phyloP scores from a whole-genome alignment of 805 yeast species.

The Monosporozyma aquatica region DNA sequence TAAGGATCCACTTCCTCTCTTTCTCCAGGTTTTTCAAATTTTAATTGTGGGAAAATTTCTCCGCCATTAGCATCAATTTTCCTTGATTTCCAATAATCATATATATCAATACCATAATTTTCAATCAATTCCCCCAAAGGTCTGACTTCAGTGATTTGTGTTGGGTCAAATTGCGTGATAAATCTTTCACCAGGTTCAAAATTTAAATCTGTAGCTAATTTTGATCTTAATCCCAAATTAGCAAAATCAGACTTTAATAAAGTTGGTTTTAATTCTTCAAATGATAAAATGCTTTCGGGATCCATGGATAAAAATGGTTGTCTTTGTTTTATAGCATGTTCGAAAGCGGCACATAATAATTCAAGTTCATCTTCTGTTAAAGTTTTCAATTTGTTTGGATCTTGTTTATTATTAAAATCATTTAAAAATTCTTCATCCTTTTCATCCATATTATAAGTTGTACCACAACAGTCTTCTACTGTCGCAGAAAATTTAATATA shows the following conservation, averaged over 20 bases:
- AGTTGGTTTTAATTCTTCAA: conserved; percentile 55
- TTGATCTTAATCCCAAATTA: conserved; percentile 47
- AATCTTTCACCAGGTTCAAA: conserved; percentile 38
- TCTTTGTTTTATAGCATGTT: conserved; percentile 60
- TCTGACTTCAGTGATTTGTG: conserved; percentile 33
- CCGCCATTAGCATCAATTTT: conserved; percentile 64
- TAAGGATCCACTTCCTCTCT: conserved; percentile 94
- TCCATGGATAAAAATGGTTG: conserved; percentile 88
- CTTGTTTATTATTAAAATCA: conserved; percentile 2
- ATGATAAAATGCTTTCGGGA: conserved; percentile 63
- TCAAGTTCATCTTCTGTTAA: conserved; percentile 87
- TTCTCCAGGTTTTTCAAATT: conserved; percentile 78
- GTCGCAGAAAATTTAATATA: conserved; percentile 89
- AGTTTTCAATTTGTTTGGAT: no score
- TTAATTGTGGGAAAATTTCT: conserved; percentile 62
- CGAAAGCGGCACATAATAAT: conserved; percentile 61
- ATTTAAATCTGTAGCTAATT: conserved; percentile 47
- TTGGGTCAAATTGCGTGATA: conserved; percentile 43
- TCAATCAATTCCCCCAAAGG: conserved; percentile 42
- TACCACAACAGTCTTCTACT: conserved; percentile 89
- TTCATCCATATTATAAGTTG: conserved; percentile 85
- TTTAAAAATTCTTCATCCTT: conserved; percentile 61
- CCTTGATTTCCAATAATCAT: conserved; percentile 73
- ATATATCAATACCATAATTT: conserved; percentile 55
- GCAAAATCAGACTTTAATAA: conserved; percentile 35